These are phyloP conservation scores for Spizellomyces sp. DNA, from an alignment of 192 early-diverging fungal species.

Conservation along the genomic window DNA sequence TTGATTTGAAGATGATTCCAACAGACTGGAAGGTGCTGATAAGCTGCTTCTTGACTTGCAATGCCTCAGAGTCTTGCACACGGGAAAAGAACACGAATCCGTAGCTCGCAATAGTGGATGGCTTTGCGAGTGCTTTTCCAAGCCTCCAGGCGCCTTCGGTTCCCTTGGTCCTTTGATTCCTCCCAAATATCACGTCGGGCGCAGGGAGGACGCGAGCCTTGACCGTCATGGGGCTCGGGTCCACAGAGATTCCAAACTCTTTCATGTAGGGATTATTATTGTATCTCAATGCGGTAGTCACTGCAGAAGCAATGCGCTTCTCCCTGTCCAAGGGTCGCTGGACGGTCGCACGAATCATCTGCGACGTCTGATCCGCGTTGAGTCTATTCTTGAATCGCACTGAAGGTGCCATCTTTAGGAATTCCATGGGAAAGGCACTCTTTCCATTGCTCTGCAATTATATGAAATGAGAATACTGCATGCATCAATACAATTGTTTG, in stretches of 20 bases:
- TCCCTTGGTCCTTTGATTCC: conserved; percentile 11
- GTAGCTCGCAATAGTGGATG: conserved; percentile 16
- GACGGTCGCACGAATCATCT: conserved; percentile 46
- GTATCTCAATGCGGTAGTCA: conserved; percentile 55
- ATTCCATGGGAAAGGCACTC: conserved; percentile 45
- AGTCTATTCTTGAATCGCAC: conserved; percentile 37
- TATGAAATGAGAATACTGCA: conserved; percentile 4
- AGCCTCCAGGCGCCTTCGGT: conserved; percentile 22
- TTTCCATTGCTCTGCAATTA: conserved; percentile 30
- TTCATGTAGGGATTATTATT: conserved; percentile 63
- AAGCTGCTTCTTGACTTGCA: conserved; percentile 13
- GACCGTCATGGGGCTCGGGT: conserved; percentile 24
- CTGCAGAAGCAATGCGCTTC: conserved; percentile 62
- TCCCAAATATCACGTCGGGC: conserved; percentile 62
- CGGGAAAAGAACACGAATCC: conserved; percentile 35
- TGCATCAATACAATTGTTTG: not conserved
- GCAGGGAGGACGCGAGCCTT: conserved; percentile 67
- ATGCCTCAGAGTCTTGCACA: conserved; percentile 20
- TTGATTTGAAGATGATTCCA: conserved; percentile 9
- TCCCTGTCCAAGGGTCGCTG: conserved; percentile 40
- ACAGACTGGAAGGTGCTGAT: conserved; percentile 6
- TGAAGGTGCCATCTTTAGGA: conserved; percentile 35
- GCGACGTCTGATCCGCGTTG: conserved; percentile 40
- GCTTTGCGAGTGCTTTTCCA: conserved; percentile 17
- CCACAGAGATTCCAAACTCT: conserved; percentile 54